Base-by-base conservation (phyloP, 2,329 filamentous ascomycete species). In the Aspergillus costaricaensis region DNA sequence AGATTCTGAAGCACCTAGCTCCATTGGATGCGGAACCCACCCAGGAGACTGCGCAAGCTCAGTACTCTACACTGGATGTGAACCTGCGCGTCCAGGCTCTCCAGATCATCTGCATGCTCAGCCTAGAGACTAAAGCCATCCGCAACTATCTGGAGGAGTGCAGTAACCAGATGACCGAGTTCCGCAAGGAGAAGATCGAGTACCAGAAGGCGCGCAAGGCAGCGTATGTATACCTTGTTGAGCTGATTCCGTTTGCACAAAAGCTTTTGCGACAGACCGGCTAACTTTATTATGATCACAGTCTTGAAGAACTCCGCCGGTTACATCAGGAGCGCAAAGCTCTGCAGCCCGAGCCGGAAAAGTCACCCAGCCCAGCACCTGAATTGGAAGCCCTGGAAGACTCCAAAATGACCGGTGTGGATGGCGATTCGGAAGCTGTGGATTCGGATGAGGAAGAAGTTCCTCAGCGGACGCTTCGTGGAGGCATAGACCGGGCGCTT, bases 151-250 rank as follows among this genome's bases (percentile, higher is more conserved):
- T 99, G 82, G 92, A 96, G 67, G 89, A 94, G 64, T 96, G 93
- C 77, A 92, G 90, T 65, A 91, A 94, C 71, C 91, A 92, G 57
- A 97, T 98, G 93, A 99, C 95, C 1, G 87, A 88, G 57, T 92
- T 96, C 71, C 88, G 95, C 53, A 99, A 99, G 76, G 91, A 96
- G 73, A 97, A 96, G 80, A 96, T 97, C 62, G 91, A 96, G 66
- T 90, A 88, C 77, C 94, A 98, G 77, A 86, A 92, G 65, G 86
- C 90, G 67, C 88, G 90, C 65, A 89, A 88, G 74, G 77, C 80
- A 66, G 77, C 81, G 81, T 85, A 79, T 78, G 84, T 81, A 55
- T 21, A 36, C 19, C 12, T n/a, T 39, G 23, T 15, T 14, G 9
- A 15, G 5, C 12, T 36, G 32, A 14, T 36, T 36, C 12, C 32